Evolutionary conservation across 768 basidiomycete species (phyloP).

Genomic region (Hericium alpestre): DNA sequence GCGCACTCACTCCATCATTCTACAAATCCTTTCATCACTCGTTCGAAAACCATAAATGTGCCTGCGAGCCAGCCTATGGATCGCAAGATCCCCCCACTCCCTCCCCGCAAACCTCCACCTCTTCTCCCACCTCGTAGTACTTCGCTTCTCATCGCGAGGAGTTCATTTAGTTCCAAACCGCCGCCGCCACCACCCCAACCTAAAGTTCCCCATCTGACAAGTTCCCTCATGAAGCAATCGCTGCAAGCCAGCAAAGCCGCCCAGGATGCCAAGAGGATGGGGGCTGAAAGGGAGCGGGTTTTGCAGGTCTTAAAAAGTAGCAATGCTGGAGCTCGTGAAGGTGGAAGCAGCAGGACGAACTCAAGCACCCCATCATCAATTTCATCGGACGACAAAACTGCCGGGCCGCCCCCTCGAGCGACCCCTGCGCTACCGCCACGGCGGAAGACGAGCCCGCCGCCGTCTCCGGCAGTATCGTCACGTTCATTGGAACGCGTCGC

Average conservation of each 20-base stretch:
- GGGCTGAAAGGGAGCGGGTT: slow-evolving; percentile 57
- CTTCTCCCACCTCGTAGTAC: slow-evolving; percentile 6
- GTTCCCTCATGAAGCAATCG: slow-evolving; percentile 60
- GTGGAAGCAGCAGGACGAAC: background rate
- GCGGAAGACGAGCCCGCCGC: slow-evolving; percentile 22
- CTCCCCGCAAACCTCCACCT: slow-evolving; percentile 13
- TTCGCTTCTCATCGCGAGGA: background rate
- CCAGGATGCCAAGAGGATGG: slow-evolving; percentile 58
- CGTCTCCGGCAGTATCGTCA: slow-evolving; percentile 22
- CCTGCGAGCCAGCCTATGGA: background rate
- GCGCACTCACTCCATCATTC: slow-evolving; percentile 5
- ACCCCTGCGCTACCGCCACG: slow-evolving; percentile 28
- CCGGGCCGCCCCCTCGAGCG: slow-evolving; percentile 11
- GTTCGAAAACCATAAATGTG: background rate
- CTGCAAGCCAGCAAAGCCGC: slow-evolving; percentile 65
- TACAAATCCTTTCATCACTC: slow-evolving; percentile 13
- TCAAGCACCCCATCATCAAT: slow-evolving; percentile 5
- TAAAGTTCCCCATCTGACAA: slow-evolving; percentile 38
- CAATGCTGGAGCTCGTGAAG: slow-evolving; percentile 13
- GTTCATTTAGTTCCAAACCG: slow-evolving; percentile 6
- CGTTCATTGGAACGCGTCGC: slow-evolving; percentile 34
- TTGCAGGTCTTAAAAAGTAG: slow-evolving; percentile 65
- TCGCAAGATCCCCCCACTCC: slow-evolving; percentile 10
- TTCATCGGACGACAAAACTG: slow-evolving; percentile 14
- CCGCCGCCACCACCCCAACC: slow-evolving; percentile 14